A percentile compares a stretch with the other conserved stretches of the same genome.
These are phyloP conservation scores for Chlorella sp. DNA, from an alignment of 139 green algal genomes.

Conservation along the genomic window DNA sequence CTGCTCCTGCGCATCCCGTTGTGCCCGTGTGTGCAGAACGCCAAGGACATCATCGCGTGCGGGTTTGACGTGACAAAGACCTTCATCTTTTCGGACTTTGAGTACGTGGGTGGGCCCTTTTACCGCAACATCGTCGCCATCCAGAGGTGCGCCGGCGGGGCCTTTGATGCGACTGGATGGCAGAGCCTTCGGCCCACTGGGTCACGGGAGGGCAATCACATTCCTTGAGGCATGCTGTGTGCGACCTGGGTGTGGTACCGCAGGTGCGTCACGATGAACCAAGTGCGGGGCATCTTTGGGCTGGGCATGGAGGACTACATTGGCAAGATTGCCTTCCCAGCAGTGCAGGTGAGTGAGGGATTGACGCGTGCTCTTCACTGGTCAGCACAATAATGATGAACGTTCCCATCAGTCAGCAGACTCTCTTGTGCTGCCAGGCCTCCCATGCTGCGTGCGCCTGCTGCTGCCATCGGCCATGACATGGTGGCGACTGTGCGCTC, in stretches of 20 bases:
- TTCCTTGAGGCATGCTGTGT: background rate
- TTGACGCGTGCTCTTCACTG: too few species aligned
- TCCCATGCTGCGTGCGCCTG: too few species aligned
- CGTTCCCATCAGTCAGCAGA: too few species aligned
- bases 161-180: too few species aligned
- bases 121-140: slow-evolving; percentile 92
- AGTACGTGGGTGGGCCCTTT: slow-evolving; percentile 90
- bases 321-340: slow-evolving; percentile 93
- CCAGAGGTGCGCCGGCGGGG: slow-evolving; percentile 45
- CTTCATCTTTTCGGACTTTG: slow-evolving; percentile 98
- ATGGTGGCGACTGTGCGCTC: too few species aligned
- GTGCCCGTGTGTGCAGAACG: too few species aligned
- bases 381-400: too few species aligned
- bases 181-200: background rate
- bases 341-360: slow-evolving; percentile 62
- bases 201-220: background rate
- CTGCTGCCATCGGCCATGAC: too few species aligned
- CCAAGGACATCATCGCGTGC: slow-evolving; percentile 99
- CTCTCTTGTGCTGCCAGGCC: too few species aligned
- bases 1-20: too few species aligned
- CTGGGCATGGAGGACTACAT: slow-evolving; percentile 83
- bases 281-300: slow-evolving; percentile 80
- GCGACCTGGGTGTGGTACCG: background rate
- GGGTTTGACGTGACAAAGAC: slow-evolving; percentile 92
- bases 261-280: slow-evolving; percentile 88